phyloP scores from a whole-genome alignment of 768 basidiomycete genomes.

The Brasilioporus rufonigricans region DNA sequence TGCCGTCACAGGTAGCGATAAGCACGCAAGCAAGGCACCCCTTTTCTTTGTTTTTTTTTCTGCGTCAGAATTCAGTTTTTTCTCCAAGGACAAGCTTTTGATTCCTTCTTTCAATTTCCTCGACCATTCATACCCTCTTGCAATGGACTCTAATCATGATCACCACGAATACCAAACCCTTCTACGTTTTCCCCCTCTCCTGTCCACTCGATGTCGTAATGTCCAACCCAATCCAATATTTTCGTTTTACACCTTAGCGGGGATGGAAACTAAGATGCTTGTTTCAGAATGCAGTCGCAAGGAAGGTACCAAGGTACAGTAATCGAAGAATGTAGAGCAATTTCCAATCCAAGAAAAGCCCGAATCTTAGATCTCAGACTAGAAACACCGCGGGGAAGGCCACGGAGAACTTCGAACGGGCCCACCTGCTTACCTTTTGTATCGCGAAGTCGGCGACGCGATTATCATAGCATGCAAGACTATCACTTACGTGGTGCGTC shows the following conservation, averaged over 20 bases:
- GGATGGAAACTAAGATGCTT: slow-evolving; percentile 12
- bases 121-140: slow-evolving; percentile 14
- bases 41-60: slow-evolving; percentile 4
- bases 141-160: slow-evolving; percentile 19
- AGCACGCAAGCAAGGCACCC: slow-evolving; percentile 10
- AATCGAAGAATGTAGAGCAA: slow-evolving; percentile 18
- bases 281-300: slow-evolving; percentile 8
- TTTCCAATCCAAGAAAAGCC: slow-evolving; percentile 16
- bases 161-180: slow-evolving; percentile 10
- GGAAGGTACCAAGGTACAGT: slow-evolving; percentile 8
- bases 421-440: slow-evolving; percentile 4
- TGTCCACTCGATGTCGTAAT: slow-evolving; percentile 19
- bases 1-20: slow-evolving; percentile 14
- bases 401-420: slow-evolving; percentile 9
- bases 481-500: slow-evolving; percentile 28
- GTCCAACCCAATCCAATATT: slow-evolving; percentile 10
- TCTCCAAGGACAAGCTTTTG: slow-evolving; percentile 7
- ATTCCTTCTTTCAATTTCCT: not conserved
- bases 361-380: slow-evolving; percentile 9
- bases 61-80: slow-evolving; percentile 3
- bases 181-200: slow-evolving; percentile 2
- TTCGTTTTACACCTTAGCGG: not conserved
- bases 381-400: slow-evolving; percentile 31
- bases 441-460: slow-evolving; percentile 12
- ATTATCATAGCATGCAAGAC: slow-evolving; percentile 19